Conservation (phyloP, 352 stramenopile genomes). For the Globisporangium uncinulatum region DNA sequence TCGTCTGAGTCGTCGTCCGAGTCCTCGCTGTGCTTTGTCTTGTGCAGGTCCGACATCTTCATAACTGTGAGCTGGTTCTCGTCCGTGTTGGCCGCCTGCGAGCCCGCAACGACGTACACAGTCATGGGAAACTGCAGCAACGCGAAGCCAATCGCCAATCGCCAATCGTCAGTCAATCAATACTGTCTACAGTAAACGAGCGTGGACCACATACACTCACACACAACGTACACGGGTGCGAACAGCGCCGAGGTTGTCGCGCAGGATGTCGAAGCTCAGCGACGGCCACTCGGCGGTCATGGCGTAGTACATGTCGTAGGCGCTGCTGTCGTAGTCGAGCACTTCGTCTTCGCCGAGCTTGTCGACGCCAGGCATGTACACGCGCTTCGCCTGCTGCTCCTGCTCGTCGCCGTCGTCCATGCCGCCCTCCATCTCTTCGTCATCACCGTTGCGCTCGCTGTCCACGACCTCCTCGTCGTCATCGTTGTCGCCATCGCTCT, state of each 20-base stretch:
- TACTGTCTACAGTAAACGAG: background rate
- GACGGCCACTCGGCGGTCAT: conserved; percentile 97
- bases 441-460: conserved; percentile 31
- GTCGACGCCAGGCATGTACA: conserved; percentile 93
- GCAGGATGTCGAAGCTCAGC: conserved; percentile 96
- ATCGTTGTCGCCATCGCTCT: conserved; percentile 65
- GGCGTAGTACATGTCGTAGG: conserved; percentile 99
- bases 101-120: conserved; percentile 94
- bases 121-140: conserved; percentile 90
- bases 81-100: conserved; percentile 89
- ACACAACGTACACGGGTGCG: conserved; percentile 47
- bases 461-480: conserved; percentile 68
- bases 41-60: conserved; percentile 96
- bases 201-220: background rate
- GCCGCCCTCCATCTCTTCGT: conserved; percentile 46
- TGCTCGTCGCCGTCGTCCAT: conserved; percentile 62
- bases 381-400: conserved; percentile 67
- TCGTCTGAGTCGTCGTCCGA: conserved; percentile 74
- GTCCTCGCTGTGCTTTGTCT: conserved; percentile 84
- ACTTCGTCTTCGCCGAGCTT: conserved; percentile 90
- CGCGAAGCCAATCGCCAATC: background rate
- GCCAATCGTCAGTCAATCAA: no score
- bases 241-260: conserved; percentile 92
- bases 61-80: conserved; percentile 98
- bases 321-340: conserved; percentile 97